These are phyloP conservation scores for Santalum album DNA, from an alignment of 164 flowering plant genomes.

Conservation along the genomic window DNA sequence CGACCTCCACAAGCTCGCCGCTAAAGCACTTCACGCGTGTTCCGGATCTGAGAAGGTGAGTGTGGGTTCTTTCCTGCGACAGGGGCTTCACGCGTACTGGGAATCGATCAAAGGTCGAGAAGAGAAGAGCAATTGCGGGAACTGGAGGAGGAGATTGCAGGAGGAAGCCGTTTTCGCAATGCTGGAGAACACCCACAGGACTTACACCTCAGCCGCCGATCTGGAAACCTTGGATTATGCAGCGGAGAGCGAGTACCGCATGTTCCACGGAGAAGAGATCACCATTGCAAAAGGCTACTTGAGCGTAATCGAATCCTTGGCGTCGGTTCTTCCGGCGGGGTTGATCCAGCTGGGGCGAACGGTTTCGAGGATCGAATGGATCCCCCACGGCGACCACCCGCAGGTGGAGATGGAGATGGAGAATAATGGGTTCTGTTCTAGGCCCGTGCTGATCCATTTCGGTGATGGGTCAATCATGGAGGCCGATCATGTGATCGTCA, in stretches of 20 bases:
- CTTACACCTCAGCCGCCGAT: slow-evolving; percentile 83
- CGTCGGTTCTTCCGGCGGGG: slow-evolving; percentile 67
- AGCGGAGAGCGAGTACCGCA: slow-evolving; percentile 79
- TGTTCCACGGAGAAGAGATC: slow-evolving; percentile 86
- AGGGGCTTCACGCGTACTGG: slow-evolving; percentile 53
- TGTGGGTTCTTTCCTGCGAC: slow-evolving; percentile 56
- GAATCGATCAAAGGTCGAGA: slow-evolving; percentile 13
- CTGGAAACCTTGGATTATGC: slow-evolving; percentile 46
- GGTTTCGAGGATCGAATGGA: slow-evolving; percentile 69
- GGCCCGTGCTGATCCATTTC: slow-evolving; percentile 74
- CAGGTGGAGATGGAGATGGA: slow-evolving; percentile 12
- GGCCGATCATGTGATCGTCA: slow-evolving; percentile 89
- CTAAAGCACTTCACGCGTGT: slow-evolving; percentile 16
- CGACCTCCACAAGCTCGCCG: slow-evolving; percentile 20
- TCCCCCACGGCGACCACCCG: no score
- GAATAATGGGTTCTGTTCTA: slow-evolving; percentile 15
- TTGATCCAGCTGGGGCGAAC: slow-evolving; percentile 49
- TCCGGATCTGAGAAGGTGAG: slow-evolving; percentile 17
- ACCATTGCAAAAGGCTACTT: slow-evolving; percentile 85
- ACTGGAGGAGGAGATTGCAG: slow-evolving; percentile 37
- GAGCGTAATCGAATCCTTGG: slow-evolving; percentile 51
- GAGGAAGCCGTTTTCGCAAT: slow-evolving; percentile 67
- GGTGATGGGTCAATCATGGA: slow-evolving; percentile 48
- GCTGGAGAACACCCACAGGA: slow-evolving; percentile 74
- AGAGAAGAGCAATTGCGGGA: slow-evolving; percentile 22